Evolutionary conservation across 2,329 filamentous ascomycete genomes (phyloP).

Genomic region (Pestalotiopsis sp.): DNA sequence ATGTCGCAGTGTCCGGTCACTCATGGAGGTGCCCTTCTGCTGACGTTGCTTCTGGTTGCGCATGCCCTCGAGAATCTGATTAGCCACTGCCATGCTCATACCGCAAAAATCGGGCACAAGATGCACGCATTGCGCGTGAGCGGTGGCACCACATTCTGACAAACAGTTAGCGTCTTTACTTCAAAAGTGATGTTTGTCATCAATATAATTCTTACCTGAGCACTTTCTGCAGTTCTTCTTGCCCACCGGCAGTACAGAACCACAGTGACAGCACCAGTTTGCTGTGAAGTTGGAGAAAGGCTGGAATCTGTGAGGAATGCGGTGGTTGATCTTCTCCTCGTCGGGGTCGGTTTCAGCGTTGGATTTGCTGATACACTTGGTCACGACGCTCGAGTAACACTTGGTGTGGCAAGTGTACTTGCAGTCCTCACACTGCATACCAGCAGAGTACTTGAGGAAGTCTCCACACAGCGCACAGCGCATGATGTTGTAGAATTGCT

Average conservation of each 20-base stretch:
- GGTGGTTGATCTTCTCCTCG: slow-evolving; percentile 99
- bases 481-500: slow-evolving; percentile 99
- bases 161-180: slow-evolving; percentile 28
- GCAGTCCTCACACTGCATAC: slow-evolving; percentile 99
- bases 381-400: slow-evolving; percentile 95
- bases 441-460: slow-evolving; percentile 96
- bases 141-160: slow-evolving; percentile 86
- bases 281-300: slow-evolving; percentile 97
- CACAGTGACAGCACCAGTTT: slow-evolving; percentile 99
- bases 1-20: slow-evolving; percentile 66
- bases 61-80: slow-evolving; percentile 88
- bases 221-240: slow-evolving; percentile 95
- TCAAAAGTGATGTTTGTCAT: slow-evolving; percentile 4
- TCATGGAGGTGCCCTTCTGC: slow-evolving; percentile 61
- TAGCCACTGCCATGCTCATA: slow-evolving; percentile 98
- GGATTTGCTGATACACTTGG: slow-evolving; percentile 99
- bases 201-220: slow-evolving; percentile 60
- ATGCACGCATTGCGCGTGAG: slow-evolving; percentile 89
- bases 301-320: slow-evolving; percentile 96
- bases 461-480: slow-evolving; percentile 96
- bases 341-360: slow-evolving; percentile 98
- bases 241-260: slow-evolving; percentile 91
- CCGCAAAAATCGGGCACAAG: slow-evolving; percentile 98
- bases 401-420: slow-evolving; percentile 99
- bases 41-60: slow-evolving; percentile 76